Percentiles rank a stretch among this genome's conserved stretches.
Conservation (phyloP, 495 filamentous ascomycete genomes). For the Clavariopsis aquatica region DNA sequence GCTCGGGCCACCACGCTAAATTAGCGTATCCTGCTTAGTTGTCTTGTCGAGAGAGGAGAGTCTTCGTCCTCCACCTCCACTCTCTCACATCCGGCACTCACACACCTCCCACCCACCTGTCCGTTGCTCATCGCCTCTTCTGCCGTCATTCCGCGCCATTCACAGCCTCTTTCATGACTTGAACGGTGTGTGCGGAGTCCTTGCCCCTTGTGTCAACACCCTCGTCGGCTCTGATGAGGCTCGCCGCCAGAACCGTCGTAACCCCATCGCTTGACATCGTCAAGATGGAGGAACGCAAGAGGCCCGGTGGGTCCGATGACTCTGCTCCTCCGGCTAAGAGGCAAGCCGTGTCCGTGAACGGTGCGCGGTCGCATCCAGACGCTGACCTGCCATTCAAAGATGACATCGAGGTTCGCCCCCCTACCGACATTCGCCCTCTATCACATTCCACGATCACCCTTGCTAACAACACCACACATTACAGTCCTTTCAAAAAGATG, state of each 20-base stretch:
- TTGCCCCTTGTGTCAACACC: slow-evolving; percentile 15
- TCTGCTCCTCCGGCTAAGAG: slow-evolving; percentile 81
- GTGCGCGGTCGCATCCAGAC: slow-evolving; percentile 73
- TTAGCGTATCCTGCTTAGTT: not conserved
- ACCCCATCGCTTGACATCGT: slow-evolving; percentile 69
- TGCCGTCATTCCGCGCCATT: not conserved
- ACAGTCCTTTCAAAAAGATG: slow-evolving; percentile 95
- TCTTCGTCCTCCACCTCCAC: not conserved
- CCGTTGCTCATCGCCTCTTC: not conserved
- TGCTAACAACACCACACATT: slow-evolving; percentile 20
- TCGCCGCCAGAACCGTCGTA: slow-evolving; percentile 68
- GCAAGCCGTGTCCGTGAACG: slow-evolving; percentile 74
- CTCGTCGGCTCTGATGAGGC: slow-evolving; percentile 55
- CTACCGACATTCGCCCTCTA: slow-evolving; percentile 40
- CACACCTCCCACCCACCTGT: not conserved
- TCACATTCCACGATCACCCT: slow-evolving; percentile 19
- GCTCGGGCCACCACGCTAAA: not conserved
- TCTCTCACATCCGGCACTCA: not conserved
- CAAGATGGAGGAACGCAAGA: slow-evolving; percentile 98
- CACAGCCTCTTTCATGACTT: slow-evolving; percentile 17
- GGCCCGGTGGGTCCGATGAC: slow-evolving; percentile 77
- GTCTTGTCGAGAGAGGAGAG: slow-evolving; percentile 4
- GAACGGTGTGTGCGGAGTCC: slow-evolving; percentile 11
- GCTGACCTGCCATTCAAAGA: slow-evolving; percentile 80
- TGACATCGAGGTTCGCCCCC: slow-evolving; percentile 78